Base-by-base conservation (phyloP, 768 basidiomycete genomes). In the Dentipellis sp. region DNA sequence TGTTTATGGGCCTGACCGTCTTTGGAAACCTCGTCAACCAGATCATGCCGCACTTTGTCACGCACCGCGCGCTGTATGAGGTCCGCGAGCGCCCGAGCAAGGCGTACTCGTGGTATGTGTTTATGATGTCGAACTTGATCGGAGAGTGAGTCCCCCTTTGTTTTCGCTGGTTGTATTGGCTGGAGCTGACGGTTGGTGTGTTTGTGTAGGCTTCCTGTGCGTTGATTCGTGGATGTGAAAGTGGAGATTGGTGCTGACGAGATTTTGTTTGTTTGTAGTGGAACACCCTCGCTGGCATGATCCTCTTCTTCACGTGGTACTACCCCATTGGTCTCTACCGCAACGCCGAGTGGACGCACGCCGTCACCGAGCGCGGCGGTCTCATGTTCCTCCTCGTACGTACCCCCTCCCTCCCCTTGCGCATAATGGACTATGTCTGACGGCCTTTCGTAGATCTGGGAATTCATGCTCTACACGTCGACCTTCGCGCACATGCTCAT, bases 231-330 rank as follows among this genome's bases (percentile, higher is more conserved):
- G 29, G 3, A 3, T 29, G 3, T 29, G 29, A 6, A 29, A 3
- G 3, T 29, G 29, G 6, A 6, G 29, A 6, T 80, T 53, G 79
- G 78, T 56, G 84, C 81, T 40, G 29, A 29, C 29, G 29, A 29
- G 29, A 29, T 29, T 29, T 29, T 29, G 29, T 29, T 29, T 6
- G 29, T 58, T 52, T 84, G 0, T 83, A 83, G 1, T 83, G 80
- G 79, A 83, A 84, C 58, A 75, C 84, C 38, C 8, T 81, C 4
- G 78, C 78, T 34, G 80, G 82, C 1, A 71, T 75, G 0, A 54
- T 87, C 11, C 76, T 82, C 68, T 88, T 79, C 71, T 62, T 84
- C 53, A 79, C 77, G 61, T 88, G 84, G 84, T 87, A 77, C 67
- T 86, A 80, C 80, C 83, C 83, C 4, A 80, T 85, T 51, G 84